phyloP scores from a whole-genome alignment of 176 grass and related monocot genomes.

The Miscanthus lutarioriparius region DNA sequence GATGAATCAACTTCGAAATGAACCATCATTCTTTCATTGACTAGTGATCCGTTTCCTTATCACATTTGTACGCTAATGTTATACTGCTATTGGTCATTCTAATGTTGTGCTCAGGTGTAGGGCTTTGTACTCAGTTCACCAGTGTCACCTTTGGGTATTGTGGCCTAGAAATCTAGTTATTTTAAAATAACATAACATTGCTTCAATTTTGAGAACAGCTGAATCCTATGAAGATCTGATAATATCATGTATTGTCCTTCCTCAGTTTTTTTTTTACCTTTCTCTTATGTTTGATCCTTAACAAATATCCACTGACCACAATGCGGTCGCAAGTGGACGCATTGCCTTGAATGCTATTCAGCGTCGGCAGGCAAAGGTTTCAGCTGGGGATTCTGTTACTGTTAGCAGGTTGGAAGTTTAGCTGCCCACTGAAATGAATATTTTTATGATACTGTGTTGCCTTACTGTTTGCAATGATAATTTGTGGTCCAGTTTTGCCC shows the following conservation, averaged over 20 bases:
- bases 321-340: slow-evolving; percentile 58
- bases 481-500: slow-evolving; percentile 65
- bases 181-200: not conserved
- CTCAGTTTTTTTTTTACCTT: not conserved
- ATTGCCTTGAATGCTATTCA: slow-evolving; percentile 95
- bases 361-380: slow-evolving; percentile 86
- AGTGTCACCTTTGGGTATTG: not conserved
- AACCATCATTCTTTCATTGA: not conserved
- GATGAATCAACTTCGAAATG: not conserved
- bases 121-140: not conserved
- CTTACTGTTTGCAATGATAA: slow-evolving; percentile 12
- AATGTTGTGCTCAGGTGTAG: not conserved
- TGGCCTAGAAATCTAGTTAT: not conserved
- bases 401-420: slow-evolving; percentile 63
- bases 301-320: slow-evolving; percentile 67
- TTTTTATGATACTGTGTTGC: slow-evolving; percentile 3
- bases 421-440: not conserved
- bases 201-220: not conserved
- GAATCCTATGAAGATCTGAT: not conserved
- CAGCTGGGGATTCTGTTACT: slow-evolving; percentile 75
- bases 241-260: not conserved
- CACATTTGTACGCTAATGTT: not conserved
- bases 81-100: not conserved
- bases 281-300: slow-evolving; percentile 54
- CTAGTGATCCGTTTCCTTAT: not conserved